A percentile compares a stretch with the other conserved stretches of the same genome.
These are phyloP conservation scores for Suillus sp. DNA, from an alignment of 768 basidiomycete species.

Conservation along the genomic window DNA sequence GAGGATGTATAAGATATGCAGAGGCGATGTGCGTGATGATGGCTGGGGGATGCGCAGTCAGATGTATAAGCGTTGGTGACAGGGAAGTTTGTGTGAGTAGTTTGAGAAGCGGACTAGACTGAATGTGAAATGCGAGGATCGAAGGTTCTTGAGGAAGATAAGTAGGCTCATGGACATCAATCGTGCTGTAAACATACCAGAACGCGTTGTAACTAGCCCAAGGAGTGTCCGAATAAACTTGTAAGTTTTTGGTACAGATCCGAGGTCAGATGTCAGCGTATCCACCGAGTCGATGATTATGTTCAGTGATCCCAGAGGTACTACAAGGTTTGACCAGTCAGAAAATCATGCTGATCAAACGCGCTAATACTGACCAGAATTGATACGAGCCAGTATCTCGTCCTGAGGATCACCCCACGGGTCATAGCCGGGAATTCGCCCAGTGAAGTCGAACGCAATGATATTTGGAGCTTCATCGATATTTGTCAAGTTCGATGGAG, in stretches of 20 bases:
- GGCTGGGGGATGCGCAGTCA: constrained; percentile 69
- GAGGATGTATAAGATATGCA: constrained; percentile 72
- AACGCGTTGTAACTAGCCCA: constrained; percentile 43
- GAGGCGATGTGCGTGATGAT: constrained; percentile 69
- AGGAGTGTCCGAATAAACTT: constrained; percentile 53
- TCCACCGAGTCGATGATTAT: constrained; percentile 76
- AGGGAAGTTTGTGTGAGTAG: constrained; percentile 63
- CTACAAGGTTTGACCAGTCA: constrained; percentile 27
- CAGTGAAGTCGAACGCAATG: constrained; percentile 51
- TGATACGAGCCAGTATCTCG: constrained; percentile 44
- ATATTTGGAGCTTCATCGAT: constrained; percentile 30
- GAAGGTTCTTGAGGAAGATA: constrained; percentile 44
- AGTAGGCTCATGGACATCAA: constrained; percentile 10
- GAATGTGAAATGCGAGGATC: constrained; percentile 61
- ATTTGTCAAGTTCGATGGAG: constrained; percentile 49
- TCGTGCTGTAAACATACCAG: constrained; percentile 42
- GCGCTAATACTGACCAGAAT: constrained; percentile 40
- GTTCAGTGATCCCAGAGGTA: constrained; percentile 49
- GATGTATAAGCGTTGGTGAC: constrained; percentile 61
- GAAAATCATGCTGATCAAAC: constrained; percentile 3
- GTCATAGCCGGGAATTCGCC: constrained; percentile 55
- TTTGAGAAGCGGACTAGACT: constrained; percentile 51
- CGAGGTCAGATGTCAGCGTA: constrained; percentile 59
- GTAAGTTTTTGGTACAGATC: constrained; percentile 54
- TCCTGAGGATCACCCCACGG: constrained; percentile 34